Base-by-base conservation (phyloP, 2,329 filamentous ascomycete genomes). In the Ophioceras dolichostomum region DNA sequence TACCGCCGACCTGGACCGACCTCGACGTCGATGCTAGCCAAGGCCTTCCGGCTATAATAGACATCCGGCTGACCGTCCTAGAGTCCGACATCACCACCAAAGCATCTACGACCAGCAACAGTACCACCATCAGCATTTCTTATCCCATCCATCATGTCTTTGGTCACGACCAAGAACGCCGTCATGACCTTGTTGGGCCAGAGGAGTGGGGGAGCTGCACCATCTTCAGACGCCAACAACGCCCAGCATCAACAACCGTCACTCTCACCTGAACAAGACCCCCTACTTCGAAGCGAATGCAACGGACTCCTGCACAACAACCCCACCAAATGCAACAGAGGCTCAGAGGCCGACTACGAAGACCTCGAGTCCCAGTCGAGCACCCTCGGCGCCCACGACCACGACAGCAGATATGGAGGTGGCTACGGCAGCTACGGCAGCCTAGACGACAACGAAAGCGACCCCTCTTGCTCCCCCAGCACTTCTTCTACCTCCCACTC, bases 361-460 rank as follows among this genome's bases (percentile, higher is more conserved):
- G 40, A 42, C 18, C 21, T 42, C 21, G 40, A 42, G 27, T 39
- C 40, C 10, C 40, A 42, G 32, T 21, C 34, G 13, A 35, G 21
- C 37, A 29, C 19, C 10, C 31, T 22, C 19, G 31, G 22, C 7
- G 12, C 22, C 22, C n/a, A n/a, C n/a, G n/a, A n/a, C n/a, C n/a
- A n/a, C n/a, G 22, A 26, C 8, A 26, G 22, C 8, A 12, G 8
- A 12, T 26, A 26, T 26, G 22, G 22, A 7, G 7, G 22, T 12
- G 12, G 7, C 8, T 26, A 7, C 7, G 22, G 22, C 12, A 12
- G 7, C 22, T 8, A 20, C 20, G 22, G 32, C 13, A n/a, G n/a
- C 26, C 17, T 18, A 32, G 12, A 34, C 5, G 32, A 5, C 24
- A 6, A 31, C 16, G 16, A 34, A 18, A 34, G 32, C 18, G 16